Base-by-base conservation (phyloP, 202 grass and related monocot species). In the Cymbopogon flexuosus region DNA sequence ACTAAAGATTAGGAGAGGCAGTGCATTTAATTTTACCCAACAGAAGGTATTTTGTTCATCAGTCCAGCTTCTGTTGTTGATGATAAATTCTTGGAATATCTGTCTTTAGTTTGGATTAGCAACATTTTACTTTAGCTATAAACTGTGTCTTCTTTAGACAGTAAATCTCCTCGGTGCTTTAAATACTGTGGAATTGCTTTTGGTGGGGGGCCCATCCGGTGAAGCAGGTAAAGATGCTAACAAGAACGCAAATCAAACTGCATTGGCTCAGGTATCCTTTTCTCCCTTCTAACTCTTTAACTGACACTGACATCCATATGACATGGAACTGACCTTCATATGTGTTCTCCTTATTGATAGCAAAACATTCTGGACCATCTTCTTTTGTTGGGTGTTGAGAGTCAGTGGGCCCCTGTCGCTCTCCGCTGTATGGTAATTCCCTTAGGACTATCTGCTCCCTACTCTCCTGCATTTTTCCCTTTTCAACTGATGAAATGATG, bases 21-120 rank as follows among this genome's bases (percentile, higher is more conserved):
- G 86, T 81, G 90, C 96, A 68, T 99, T 96, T 79, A 99, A 99
- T 87, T 99, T 99, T 86, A 99, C 96, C 56, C 96, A 99, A 83
- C 92, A 99, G 62, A 99, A 99, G 92, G 96, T 99, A 91, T 21
- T 70, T 30, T 69, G 43, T 62, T 83, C 5, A 29, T 82, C 3
- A 76, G 30, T 82, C 65, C 33, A 70, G 22, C 8, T 81, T 83
- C 27, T 79, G 37, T 51, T 54, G 40, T 79, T 30, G 27, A 66
- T 75, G 2, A 76, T 61, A 62, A 18, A 75, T 79, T 85, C 5
- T 60, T 8, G 33, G 65, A 65, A 70, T 74, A 65, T 63, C 78
- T 66, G 33, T 39, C 33, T 24, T 71, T 62, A 64, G 40, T 81
- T 41, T 84, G 65, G 36, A 59, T 71, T 76, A 86, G 42, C 24